Conservation (phyloP, 208 protist genomes). For the Leishmania major region DNA sequence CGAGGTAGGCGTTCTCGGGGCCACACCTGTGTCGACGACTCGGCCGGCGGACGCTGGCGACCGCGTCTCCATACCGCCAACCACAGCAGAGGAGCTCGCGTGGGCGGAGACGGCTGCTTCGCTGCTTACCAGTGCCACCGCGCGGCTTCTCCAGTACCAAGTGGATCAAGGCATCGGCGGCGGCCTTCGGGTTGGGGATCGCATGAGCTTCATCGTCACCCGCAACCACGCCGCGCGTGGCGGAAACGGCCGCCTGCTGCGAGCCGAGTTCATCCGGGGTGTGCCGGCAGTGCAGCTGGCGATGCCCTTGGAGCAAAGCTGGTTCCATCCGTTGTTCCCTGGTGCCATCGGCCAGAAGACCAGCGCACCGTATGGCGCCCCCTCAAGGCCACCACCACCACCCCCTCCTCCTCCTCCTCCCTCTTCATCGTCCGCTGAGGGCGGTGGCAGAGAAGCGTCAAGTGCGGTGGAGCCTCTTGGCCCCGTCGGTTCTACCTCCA, state of each 20-base stretch:
- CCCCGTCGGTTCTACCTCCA: background rate
- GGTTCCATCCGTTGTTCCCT: slow-evolving; percentile 65
- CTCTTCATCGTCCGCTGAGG: background rate
- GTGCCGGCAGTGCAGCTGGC: slow-evolving; percentile 39
- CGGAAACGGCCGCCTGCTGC: slow-evolving; percentile 53
- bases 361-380: background rate
- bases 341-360: slow-evolving; percentile 34
- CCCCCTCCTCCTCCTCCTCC: background rate
- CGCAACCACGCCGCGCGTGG: slow-evolving; percentile 51
- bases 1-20: slow-evolving; percentile 8
- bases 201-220: slow-evolving; percentile 57
- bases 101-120: slow-evolving; percentile 34
- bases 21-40: background rate
- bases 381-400: background rate
- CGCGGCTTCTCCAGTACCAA: slow-evolving; percentile 55
- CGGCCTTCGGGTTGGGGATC: slow-evolving; percentile 38
- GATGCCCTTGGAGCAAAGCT: slow-evolving; percentile 67
- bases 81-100: slow-evolving; percentile 33
- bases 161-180: slow-evolving; percentile 40
- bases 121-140: slow-evolving; percentile 46
- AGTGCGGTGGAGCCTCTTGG: background rate
- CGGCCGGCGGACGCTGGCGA: slow-evolving; percentile 17
- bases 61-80: slow-evolving; percentile 22
- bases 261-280: slow-evolving; percentile 70
- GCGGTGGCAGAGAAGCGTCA: background rate